These are phyloP conservation scores for Tolypocladium cylindrosporum DNA, from an alignment of 2,329 filamentous ascomycete genomes.

Conservation along the genomic window DNA sequence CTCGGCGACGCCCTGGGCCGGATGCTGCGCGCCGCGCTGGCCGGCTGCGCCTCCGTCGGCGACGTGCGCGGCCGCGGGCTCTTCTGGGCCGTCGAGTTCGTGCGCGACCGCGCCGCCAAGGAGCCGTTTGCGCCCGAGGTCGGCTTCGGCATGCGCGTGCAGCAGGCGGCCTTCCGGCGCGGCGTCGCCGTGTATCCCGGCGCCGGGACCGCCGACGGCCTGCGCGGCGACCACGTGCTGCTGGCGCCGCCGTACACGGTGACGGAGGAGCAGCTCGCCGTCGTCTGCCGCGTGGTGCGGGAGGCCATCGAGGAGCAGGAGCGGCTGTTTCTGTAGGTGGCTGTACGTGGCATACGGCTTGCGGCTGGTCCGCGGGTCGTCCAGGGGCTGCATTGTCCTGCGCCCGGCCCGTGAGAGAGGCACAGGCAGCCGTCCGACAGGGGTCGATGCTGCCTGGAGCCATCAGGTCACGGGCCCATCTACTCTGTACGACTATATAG, in stretches of 20 bases:
- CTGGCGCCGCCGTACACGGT: too few species aligned
- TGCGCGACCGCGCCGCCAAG: constrained; percentile 25
- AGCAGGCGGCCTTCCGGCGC: constrained; percentile 16
- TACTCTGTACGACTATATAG: neutral
- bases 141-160: constrained; percentile 15
- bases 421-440: too few species aligned
- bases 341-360: too few species aligned
- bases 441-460: neutral
- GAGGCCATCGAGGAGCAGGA: too few species aligned
- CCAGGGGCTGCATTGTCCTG: too few species aligned
- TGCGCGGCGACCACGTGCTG: constrained; percentile 9
- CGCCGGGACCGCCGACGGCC: constrained; percentile 48
- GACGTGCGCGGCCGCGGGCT: constrained; percentile 22
- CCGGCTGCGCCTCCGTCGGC: constrained; percentile 11
- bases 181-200: constrained; percentile 51
- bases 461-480: neutral
- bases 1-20: too few species aligned
- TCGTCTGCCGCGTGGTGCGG: too few species aligned
- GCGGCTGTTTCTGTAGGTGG: too few species aligned
- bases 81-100: constrained; percentile 39
- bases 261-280: too few species aligned
- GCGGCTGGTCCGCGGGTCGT: too few species aligned
- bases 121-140: constrained; percentile 17
- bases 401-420: too few species aligned
- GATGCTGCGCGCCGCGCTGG: constrained; percentile 15